Percentiles rank a stretch among this genome's conserved stretches.
Evolutionary conservation across 192 early-diverging fungal genomes (phyloP).

Genomic region (Geranomyces variabilis): DNA sequence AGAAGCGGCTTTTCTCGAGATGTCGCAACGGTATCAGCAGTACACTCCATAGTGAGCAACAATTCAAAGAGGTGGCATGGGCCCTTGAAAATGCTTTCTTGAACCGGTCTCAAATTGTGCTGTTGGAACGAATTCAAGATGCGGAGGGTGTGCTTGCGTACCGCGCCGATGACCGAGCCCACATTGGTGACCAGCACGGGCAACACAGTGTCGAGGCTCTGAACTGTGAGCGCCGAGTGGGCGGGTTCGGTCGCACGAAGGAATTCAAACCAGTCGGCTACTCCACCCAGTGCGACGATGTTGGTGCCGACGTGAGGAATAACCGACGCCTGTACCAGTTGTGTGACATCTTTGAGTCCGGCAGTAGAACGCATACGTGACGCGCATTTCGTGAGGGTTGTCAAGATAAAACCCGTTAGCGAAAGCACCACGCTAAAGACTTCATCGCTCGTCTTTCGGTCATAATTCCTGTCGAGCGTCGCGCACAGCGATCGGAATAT

Average conservation of each 20-base stretch:
- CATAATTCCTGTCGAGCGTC: background rate
- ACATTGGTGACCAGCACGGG: slow-evolving; percentile 61
- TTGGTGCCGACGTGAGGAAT: slow-evolving; percentile 14
- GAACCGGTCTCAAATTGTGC: slow-evolving; percentile 38
- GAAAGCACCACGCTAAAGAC: slow-evolving; percentile 12
- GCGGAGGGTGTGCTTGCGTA: slow-evolving; percentile 67
- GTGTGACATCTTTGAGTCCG: slow-evolving; percentile 1
- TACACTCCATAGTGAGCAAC: slow-evolving; percentile 65
- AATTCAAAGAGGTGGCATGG: slow-evolving; percentile 35
- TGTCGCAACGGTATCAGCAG: slow-evolving; percentile 60
- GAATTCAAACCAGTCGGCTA: slow-evolving; percentile 24
- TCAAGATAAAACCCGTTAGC: slow-evolving; percentile 24
- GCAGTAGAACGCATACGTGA: background rate
- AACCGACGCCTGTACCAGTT: background rate
- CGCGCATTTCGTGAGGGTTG: slow-evolving; percentile 13
- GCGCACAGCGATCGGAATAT: background rate
- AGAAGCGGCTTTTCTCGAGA: slow-evolving; percentile 81
- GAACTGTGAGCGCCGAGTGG: slow-evolving; percentile 34
- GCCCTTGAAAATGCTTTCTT: slow-evolving; percentile 21
- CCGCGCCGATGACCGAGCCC: slow-evolving; percentile 55
- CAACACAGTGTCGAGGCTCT: slow-evolving; percentile 53
- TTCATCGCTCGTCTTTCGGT: slow-evolving; percentile 1
- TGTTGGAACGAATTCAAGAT: slow-evolving; percentile 77
- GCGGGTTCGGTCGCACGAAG: background rate
- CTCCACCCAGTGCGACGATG: slow-evolving; percentile 5